phyloP scores from a whole-genome alignment of 176 grass and related monocot genomes.

The Raddia guianensis region DNA sequence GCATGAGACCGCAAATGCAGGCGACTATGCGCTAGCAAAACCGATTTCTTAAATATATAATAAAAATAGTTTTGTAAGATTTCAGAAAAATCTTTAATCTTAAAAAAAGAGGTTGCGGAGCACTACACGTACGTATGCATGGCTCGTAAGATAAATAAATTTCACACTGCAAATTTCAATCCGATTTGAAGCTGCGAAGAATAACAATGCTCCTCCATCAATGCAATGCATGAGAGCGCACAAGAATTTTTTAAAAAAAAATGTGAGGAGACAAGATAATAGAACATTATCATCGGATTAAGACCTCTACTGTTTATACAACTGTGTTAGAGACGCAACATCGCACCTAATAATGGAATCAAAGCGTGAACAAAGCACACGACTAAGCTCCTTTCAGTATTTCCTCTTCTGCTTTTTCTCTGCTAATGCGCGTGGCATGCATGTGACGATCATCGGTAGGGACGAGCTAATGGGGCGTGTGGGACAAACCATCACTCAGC shows the following conservation, averaged over 20 bases:
- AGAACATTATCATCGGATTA: neutral
- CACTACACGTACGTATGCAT: too few relatives aligned
- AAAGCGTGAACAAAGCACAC: slow-evolving; percentile 12
- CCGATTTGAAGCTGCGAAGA: too few relatives aligned
- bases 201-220: too few relatives aligned
- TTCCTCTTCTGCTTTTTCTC: too few relatives aligned
- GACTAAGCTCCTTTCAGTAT: neutral
- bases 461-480: slow-evolving; percentile 20
- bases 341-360: slow-evolving; percentile 47
- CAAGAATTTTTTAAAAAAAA: neutral
- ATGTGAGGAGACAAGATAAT: neutral
- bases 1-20: too few relatives aligned
- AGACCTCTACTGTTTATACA: neutral
- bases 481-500: slow-evolving; percentile 28
- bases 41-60: too few relatives aligned
- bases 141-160: too few relatives aligned
- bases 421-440: neutral
- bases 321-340: slow-evolving; percentile 38
- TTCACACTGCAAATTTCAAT: too few relatives aligned
- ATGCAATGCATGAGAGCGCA: neutral
- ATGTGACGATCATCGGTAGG: slow-evolving; percentile 23
- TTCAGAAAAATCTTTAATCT: too few relatives aligned
- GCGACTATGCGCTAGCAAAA: too few relatives aligned
- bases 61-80: too few relatives aligned
- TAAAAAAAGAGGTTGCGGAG: too few relatives aligned